phyloP scores from a whole-genome alignment of 2,329 filamentous ascomycete species.

The Calonectria pseudoturangicola region DNA sequence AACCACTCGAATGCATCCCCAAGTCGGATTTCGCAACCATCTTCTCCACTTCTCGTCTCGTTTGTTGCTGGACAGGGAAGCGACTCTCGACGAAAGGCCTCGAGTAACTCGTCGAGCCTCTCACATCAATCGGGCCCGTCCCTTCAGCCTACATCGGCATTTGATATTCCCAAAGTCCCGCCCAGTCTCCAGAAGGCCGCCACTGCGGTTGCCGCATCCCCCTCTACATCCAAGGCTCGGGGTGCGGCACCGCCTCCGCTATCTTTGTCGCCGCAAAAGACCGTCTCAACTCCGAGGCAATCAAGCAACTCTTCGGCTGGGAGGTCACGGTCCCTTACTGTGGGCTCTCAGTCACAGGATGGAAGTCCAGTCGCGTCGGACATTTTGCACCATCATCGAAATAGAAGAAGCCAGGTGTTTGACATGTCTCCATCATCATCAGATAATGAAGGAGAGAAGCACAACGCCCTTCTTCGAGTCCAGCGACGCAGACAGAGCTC shows the following conservation, averaged over 20 bases:
- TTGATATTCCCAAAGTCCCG: conserved; percentile 81
- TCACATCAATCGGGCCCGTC: conserved; percentile 83
- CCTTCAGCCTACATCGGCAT: conserved; percentile 81
- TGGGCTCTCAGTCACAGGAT: conserved; percentile 96
- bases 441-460: conserved; percentile 95
- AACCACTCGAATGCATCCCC: conserved; percentile 91
- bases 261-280: conserved; percentile 78
- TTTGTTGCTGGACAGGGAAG: conserved; percentile 90
- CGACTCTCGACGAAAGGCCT: conserved; percentile 90
- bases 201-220: conserved; percentile 70
- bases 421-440: conserved; percentile 98
- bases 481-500: conserved; percentile 96
- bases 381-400: conserved; percentile 85
- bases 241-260: conserved; percentile 69
- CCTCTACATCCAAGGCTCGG: conserved; percentile 76
- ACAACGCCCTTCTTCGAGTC: conserved; percentile 92
- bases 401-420: conserved; percentile 94
- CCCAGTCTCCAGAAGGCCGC: conserved; percentile 77
- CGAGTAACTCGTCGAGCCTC: conserved; percentile 88
- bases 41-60: conserved; percentile 89
- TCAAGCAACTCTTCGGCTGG: conserved; percentile 76
- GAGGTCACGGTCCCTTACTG: conserved; percentile 90
- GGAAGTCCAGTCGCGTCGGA: conserved; percentile 84
- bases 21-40: conserved; percentile 83
- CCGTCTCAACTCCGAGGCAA: conserved; percentile 76